These are phyloP conservation scores for Nitzschia sp. DNA, from an alignment of 108 stramenopile genomes.

Conservation along the genomic window DNA sequence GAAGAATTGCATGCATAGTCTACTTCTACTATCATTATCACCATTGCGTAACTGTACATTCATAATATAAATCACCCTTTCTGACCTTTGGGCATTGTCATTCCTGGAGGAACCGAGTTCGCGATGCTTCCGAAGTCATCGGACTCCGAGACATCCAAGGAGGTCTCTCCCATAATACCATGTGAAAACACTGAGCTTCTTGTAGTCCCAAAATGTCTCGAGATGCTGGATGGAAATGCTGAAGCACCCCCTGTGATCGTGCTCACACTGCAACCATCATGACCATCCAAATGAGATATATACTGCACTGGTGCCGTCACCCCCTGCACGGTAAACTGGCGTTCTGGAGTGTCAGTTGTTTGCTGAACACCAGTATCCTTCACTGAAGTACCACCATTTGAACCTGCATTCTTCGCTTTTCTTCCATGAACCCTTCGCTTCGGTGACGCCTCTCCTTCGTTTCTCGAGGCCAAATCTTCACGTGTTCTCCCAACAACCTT, in stretches of 20 bases:
- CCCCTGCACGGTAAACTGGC: no score
- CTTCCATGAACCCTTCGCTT: no score
- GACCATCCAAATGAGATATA: neutral
- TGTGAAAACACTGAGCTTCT: no score
- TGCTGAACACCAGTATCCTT: no score
- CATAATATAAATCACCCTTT: neutral
- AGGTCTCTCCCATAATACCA: neutral
- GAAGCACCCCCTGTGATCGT: slow-evolving; percentile 4
- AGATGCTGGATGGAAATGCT: neutral
- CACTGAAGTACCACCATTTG: no score
- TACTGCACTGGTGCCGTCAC: neutral
- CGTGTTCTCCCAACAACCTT: no score
- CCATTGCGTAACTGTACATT: neutral
- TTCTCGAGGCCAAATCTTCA: no score
- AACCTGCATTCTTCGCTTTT: no score
- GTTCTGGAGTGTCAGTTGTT: no score
- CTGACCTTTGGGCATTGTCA: neutral
- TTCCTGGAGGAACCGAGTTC: slow-evolving; percentile 8
- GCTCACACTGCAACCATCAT: slow-evolving; percentile 10
- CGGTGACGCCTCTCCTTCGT: no score
- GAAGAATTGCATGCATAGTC: neutral
- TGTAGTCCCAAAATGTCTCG: no score
- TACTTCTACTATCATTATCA: neutral
- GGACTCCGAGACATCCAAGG: neutral
- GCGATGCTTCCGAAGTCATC: slow-evolving; percentile 26